These are phyloP conservation scores for Coniosporium tulheliwenetii DNA, from an alignment of 2,329 filamentous ascomycete species.

Conservation along the genomic window DNA sequence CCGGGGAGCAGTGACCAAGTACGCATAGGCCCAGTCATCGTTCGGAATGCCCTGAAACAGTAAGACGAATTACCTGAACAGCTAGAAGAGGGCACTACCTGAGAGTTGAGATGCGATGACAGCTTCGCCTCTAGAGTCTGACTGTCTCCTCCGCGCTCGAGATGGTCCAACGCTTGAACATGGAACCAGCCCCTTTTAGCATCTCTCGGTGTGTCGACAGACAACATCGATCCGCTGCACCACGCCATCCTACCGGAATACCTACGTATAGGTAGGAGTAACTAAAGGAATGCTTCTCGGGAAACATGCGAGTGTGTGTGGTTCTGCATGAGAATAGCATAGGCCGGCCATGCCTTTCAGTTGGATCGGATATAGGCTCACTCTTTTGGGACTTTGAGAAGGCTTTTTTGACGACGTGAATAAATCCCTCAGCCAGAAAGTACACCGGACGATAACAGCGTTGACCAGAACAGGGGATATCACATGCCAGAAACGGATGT, in stretches of 20 bases:
- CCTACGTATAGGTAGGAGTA: slow-evolving; percentile 59
- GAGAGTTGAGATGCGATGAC: slow-evolving; percentile 37
- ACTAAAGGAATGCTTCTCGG: slow-evolving; percentile 49
- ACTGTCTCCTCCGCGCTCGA: slow-evolving; percentile 36
- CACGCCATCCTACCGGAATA: slow-evolving; percentile 48
- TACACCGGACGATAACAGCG: too few species aligned
- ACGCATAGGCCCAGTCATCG: slow-evolving; percentile 47
- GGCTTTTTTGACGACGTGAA: too few species aligned
- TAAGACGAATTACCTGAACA: too few species aligned
- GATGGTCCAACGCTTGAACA: slow-evolving; percentile 44
- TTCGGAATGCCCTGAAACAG: slow-evolving; percentile 38
- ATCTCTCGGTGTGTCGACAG: slow-evolving; percentile 18
- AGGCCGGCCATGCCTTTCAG: slow-evolving; percentile 15
- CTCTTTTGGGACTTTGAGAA: too few species aligned
- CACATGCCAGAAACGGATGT: too few species aligned
- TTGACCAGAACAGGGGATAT: too few species aligned
- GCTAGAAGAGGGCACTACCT: slow-evolving; percentile 25
- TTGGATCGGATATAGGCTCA: too few species aligned
- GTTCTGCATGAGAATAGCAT: slow-evolving; percentile 50
- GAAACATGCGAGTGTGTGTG: slow-evolving; percentile 50
- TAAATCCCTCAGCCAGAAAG: too few species aligned
- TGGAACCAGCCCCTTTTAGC: slow-evolving; percentile 36
- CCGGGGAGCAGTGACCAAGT: slow-evolving; percentile 53
- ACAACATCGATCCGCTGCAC: slow-evolving; percentile 41
- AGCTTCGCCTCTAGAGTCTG: slow-evolving; percentile 49